Conservation (phyloP, 352 stramenopile genomes). For the Phytopythium oedochilum region DNA sequence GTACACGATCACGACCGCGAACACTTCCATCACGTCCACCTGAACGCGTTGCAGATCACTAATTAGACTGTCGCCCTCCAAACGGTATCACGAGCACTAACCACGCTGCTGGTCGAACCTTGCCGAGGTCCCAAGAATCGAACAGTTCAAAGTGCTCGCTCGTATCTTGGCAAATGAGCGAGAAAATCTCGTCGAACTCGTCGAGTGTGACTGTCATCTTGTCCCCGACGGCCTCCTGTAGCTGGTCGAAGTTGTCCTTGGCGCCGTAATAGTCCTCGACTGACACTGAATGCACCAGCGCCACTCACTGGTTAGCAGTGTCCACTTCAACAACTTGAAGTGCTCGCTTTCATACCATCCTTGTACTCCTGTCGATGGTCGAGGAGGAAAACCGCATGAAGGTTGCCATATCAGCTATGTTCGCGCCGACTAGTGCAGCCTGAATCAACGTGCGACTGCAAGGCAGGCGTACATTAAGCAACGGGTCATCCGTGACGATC, state of each 20-base stretch:
- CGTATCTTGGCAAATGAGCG: constrained; percentile 64
- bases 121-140: constrained; percentile 50
- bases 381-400: no score
- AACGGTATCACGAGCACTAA: no score
- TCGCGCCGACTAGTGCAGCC: background rate
- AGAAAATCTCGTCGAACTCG: constrained; percentile 80
- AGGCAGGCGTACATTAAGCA: constrained; percentile 21
- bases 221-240: constrained; percentile 61
- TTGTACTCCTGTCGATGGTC: constrained; percentile 43
- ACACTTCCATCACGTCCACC: constrained; percentile 73
- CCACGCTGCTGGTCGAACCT: constrained; percentile 16
- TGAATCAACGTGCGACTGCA: background rate
- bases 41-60: constrained; percentile 7
- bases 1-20: constrained; percentile 73
- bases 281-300: constrained; percentile 11
- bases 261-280: constrained; percentile 39
- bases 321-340: background rate
- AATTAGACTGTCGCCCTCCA: no score
- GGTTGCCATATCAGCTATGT: background rate
- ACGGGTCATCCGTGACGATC: constrained; percentile 39
- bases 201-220: constrained; percentile 71
- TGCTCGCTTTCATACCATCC: background rate
- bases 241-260: constrained; percentile 57
- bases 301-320: background rate
- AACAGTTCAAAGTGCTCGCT: constrained; percentile 68